phyloP scores from a whole-genome alignment of 225 moss, liverwort and hornwort species.

The Polytrichum commune region DNA sequence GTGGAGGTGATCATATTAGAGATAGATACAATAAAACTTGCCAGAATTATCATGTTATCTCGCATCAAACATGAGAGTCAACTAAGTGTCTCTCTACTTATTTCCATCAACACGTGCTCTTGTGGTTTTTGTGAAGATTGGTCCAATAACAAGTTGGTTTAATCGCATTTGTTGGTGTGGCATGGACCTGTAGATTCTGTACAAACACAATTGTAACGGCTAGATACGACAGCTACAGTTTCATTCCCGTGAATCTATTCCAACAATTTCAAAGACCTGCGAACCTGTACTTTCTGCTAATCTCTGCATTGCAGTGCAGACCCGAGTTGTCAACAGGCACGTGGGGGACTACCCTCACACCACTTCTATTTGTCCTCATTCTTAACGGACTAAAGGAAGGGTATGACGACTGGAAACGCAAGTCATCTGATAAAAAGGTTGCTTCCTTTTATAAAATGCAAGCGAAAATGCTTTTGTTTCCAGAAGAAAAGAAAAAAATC shows the following conservation, averaged over 20 bases:
- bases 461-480: too few species aligned
- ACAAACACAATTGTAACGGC: constrained; percentile 69
- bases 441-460: too few species aligned
- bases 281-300: constrained; percentile 81
- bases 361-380: constrained; percentile 72
- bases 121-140: too few species aligned
- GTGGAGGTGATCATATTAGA: too few species aligned
- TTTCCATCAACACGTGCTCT: not conserved
- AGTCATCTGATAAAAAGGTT: constrained; percentile 64
- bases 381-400: constrained; percentile 83
- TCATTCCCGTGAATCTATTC: constrained; percentile 66
- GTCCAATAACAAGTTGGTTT: not conserved
- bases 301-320: constrained; percentile 66
- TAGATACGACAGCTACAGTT: constrained; percentile 53
- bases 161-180: not conserved
- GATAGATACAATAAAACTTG: too few species aligned
- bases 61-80: too few species aligned
- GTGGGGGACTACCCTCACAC: constrained; percentile 67
- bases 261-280: constrained; percentile 61
- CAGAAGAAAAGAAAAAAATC: too few species aligned
- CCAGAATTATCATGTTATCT: too few species aligned
- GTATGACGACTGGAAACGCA: constrained; percentile 71
- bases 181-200: constrained; percentile 54
- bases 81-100: too few species aligned
- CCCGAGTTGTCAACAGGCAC: constrained; percentile 53